Evolutionary conservation across 2,329 filamentous ascomycete genomes (phyloP), one percentile per base, ranked within the genome.

Genomic region (Aureobasidium sp.): DNA sequence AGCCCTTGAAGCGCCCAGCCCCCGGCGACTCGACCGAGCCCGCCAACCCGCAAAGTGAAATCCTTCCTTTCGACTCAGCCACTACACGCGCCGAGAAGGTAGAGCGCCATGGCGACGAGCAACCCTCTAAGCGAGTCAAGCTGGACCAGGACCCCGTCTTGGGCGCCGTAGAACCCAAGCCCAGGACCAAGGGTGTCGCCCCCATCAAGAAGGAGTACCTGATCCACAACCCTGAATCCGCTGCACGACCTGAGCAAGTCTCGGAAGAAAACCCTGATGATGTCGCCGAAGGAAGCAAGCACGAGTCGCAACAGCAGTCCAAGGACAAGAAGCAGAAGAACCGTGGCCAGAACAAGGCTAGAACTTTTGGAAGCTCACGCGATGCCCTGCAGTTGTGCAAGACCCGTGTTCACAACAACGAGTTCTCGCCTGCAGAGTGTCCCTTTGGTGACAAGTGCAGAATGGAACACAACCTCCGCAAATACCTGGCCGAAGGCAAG

Each of bases 401-500:
- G 68, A 91, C 87, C 59, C 82, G 89, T 64, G 84, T 84, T 20
- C 82, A 85, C 69, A 82, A 79, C 65, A 80, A 88, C 41, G 93
- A 97, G 72, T 96, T 96, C 73, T 92, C 90, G 3, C 90, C 91
- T 0, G 72, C 72, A 23, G 78, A 85, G 29, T 97, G 94, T 75
- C 82, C 79, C 53, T 95, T 87, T 68, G 92, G 89, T 29, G 87
- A 90, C 36, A 85, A 84, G 65, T 99, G 94, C 79, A 90, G 86
- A 67, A 85, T 87, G 67, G 85, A 87, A 69, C 94, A 99, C 71
- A 85, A 97, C 70, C 77, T 99, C 50, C 86, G 94, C 65, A 87
- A 86, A 71, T 99, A 99, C 71, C 78, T 99, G 53, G 84, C 83
- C 36, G 85, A 94, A 62, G 89, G 91, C 64, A 92, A 93, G 67